Evolutionary conservation across 768 basidiomycete genomes (phyloP), one percentile per base, ranked within the genome.

Genomic region (Boletus patriciae): DNA sequence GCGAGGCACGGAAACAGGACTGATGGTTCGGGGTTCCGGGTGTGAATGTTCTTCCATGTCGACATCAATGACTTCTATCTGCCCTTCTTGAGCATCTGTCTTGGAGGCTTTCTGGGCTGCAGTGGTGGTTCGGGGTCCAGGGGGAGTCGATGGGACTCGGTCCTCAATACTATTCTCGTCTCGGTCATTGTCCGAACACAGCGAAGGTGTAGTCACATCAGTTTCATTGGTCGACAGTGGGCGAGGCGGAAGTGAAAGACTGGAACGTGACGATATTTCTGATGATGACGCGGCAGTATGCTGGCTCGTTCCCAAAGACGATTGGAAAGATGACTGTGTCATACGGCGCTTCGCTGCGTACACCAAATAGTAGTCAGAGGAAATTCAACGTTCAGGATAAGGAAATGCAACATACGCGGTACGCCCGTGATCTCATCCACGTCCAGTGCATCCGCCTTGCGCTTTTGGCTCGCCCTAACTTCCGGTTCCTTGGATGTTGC

Each of bases 171-270:
- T 77, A 1, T 71, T 74, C 34, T 80, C 80, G 11, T 82, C 74
- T 36, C 69, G 77, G 38, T 85, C 87, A 55, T 87, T 86, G 65
- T 91, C 89, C 4, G 89, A 90, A 63, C 83, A 87, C 16, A 91
- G 74, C 0, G 88, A 90, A 0, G 89, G 89, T 0, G 89, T 91
- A 1, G 77, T 74, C 19, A 77, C 54, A 38, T 77, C 77, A 2
- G 76, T 74, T 48, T 75, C 78, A 15, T 71, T 73, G 21, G 62
- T 62, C 62, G 77, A 53, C 76, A 61, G 67, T 12, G 66, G 64
- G 27, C 38, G 62, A 54, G 54, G 46, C 3, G 55, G 55, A 42
- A 55, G 25, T 12, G 61, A 61, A 45, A 60, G 46, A 71, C 6
- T 72, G 61, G 54, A 68, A 56, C 31, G 72, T 66, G 8, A 65